A percentile compares a stretch with the other conserved stretches of the same genome.
These are phyloP conservation scores for Ganoderma resinaceum DNA, from an alignment of 1,284 basidiomycete genomes.

Conservation along the genomic window DNA sequence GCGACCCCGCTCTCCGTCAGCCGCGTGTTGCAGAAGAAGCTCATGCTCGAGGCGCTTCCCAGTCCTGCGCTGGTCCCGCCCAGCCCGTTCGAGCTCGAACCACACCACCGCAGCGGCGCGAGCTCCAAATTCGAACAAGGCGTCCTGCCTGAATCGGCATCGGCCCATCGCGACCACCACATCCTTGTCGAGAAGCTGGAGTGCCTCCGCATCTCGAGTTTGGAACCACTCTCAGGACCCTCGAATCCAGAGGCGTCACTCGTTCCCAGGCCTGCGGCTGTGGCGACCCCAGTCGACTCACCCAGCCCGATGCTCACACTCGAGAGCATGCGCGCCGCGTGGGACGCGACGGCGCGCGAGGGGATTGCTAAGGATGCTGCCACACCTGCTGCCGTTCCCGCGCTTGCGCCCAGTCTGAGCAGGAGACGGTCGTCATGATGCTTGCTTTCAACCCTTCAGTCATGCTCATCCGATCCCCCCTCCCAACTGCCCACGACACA, in stretches of 20 bases:
- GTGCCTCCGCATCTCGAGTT: background rate
- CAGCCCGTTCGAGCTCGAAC: slow-evolving; percentile 42
- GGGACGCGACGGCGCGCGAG: slow-evolving; percentile 25
- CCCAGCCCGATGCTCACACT: slow-evolving; percentile 27
- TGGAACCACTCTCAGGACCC: background rate
- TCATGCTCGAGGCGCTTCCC: slow-evolving; percentile 40
- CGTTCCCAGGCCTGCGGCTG: background rate
- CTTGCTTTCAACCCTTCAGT: background rate
- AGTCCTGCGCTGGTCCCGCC: slow-evolving; percentile 41
- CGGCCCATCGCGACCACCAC: background rate
- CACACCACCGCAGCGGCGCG: slow-evolving; percentile 19
- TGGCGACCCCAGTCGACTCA: slow-evolving; percentile 6
- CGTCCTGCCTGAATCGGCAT: background rate
- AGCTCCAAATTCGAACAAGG: background rate
- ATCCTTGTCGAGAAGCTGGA: slow-evolving; percentile 10
- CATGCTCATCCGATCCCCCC: too few relatives aligned
- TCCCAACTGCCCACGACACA: too few relatives aligned
- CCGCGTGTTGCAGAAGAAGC: slow-evolving; percentile 27
- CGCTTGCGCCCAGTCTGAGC: slow-evolving; percentile 23
- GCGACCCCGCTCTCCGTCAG: slow-evolving; percentile 22
- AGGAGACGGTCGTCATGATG: slow-evolving; percentile 24
- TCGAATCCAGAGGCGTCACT: background rate
- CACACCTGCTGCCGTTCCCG: background rate
- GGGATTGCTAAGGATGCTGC: slow-evolving; percentile 10
- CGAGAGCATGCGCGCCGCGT: slow-evolving; percentile 26